Evolutionary conservation across 176 grass and related monocot genomes (phyloP), one percentile per base, ranked within the genome.

Genomic region (Oryza meyeriana): DNA sequence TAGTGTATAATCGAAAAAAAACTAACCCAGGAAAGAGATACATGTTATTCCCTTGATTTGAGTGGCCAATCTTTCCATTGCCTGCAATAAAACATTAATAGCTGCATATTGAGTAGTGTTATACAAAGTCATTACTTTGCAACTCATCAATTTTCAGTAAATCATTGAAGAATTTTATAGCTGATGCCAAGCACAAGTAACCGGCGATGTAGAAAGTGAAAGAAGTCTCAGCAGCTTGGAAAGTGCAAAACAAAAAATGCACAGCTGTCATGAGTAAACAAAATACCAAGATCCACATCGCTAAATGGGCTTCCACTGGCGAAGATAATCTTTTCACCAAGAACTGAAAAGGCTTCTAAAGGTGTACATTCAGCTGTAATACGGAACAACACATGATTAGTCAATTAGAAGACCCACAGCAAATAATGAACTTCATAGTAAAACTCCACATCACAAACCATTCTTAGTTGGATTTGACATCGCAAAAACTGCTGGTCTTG

Each of bases 381-480:
- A 87, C 85, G 38, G 61, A 94, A 69, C 55, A 75, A 33, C 58
- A 80, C 17, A 82, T 4, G 57, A 25, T n/a, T 59, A 59, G 9
- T 59, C 55, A 2, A 84, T 87, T 61, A 76, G 83, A 90, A 62
- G 77, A 63, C 18, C 35, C 48, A 9, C 44, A 44, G 50, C 40
- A 32, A 47, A 74, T 16, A 74, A 83, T 47, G 35, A 84, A 70
- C 16, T 88, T 74, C 16, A 30, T 34, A 11, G 72, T 34, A 84
- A 88, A 81, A 79, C 72, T 84, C 52, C 64, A 85, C 69, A 35
- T 57, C 29, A 88, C 86, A 36, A 75, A 95, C 96, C 96, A 71
- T 99, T 99, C 62, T 94, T 93, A 74, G 93, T 99, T 80, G 96
- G 96, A 86, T 95, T 99, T 71, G 93, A 95, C 93, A 98, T 98